These are phyloP conservation scores for Biscogniauxia mediterranea DNA, from an alignment of 2,329 filamentous ascomycete species.

Conservation along the genomic window DNA sequence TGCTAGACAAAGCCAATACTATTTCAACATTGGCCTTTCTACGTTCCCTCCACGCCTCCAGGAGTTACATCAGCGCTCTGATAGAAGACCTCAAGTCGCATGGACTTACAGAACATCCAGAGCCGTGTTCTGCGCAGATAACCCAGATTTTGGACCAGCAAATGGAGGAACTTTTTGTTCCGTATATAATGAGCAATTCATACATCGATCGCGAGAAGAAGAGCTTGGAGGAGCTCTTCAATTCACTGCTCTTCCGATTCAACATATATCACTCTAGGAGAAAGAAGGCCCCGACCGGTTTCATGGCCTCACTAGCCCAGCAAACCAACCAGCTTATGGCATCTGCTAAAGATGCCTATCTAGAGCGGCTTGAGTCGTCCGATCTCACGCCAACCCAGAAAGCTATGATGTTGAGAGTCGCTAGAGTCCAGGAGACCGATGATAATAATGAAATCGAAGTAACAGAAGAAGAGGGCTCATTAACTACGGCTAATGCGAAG, in stretches of 20 bases:
- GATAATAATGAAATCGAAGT: conserved; percentile 85
- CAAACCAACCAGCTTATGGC: conserved; percentile 86
- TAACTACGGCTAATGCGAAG: conserved; percentile 87
- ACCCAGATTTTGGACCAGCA: conserved; percentile 72
- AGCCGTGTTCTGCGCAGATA: conserved; percentile 83
- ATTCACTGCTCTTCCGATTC: conserved; percentile 92
- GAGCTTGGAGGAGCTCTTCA: conserved; percentile 78
- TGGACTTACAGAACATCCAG: conserved; percentile 91
- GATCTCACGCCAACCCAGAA: conserved; percentile 88
- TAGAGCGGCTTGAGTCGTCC: conserved; percentile 82
- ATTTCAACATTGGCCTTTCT: conserved; percentile 91
- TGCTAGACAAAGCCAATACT: conserved; percentile 88
- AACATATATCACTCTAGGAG: conserved; percentile 88
- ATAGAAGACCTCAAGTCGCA: conserved; percentile 94
- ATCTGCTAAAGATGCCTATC: conserved; percentile 86
- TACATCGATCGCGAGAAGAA: conserved; percentile 69
- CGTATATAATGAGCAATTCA: conserved; percentile 66
- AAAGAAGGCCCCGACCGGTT: conserved; percentile 86
- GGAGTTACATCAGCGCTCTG: conserved; percentile 81
- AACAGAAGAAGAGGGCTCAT: conserved; percentile 80
- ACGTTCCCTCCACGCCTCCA: conserved; percentile 84
- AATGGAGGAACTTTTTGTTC: conserved; percentile 74
- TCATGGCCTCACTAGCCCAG: conserved; percentile 88
- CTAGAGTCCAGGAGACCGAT: conserved; percentile 74
- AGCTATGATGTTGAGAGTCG: conserved; percentile 83